A percentile compares a stretch with the other conserved stretches of the same genome.
Evolutionary conservation across 352 stramenopile genomes (phyloP).

Genomic region (Globisporangium barbulae): DNA sequence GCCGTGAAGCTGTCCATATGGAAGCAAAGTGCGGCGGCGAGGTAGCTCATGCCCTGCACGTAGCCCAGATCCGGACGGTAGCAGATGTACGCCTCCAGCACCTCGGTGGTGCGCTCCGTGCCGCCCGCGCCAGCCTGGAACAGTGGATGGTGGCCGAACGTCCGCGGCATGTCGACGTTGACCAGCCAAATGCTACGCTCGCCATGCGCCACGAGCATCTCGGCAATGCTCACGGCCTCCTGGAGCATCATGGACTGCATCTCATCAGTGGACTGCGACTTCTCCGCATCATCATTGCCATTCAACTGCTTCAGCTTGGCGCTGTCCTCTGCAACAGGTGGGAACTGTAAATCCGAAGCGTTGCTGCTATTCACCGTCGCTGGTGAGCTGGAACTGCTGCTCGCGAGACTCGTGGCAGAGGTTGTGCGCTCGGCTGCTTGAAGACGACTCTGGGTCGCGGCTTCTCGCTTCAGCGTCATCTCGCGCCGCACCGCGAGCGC

Average conservation of each 20-base stretch:
- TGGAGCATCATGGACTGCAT: constrained; percentile 34
- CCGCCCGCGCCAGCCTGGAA: constrained; percentile 75
- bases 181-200: constrained; percentile 85
- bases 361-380: constrained; percentile 14
- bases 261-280: constrained; percentile 1
- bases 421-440: constrained; percentile 13
- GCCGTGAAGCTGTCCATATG: constrained; percentile 88
- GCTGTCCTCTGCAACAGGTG: background rate
- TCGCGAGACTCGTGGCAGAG: constrained; percentile 7
- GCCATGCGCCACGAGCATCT: constrained; percentile 75
- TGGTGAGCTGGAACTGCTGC: constrained; percentile 18
- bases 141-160: constrained; percentile 77
- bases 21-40: constrained; percentile 80
- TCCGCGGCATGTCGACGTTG: constrained; percentile 81
- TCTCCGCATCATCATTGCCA: constrained; percentile 6
- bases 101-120: constrained; percentile 68
- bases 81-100: constrained; percentile 85
- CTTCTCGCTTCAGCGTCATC: constrained; percentile 67
- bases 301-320: background rate
- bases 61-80: constrained; percentile 84
- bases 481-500: constrained; percentile 73
- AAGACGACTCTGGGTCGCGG: constrained; percentile 20
- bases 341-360: background rate
- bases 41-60: constrained; percentile 87
- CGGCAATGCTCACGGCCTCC: constrained; percentile 69